Conservation (phyloP, 2,329 filamentous ascomycete genomes). For the Claviceps fusiformis region DNA sequence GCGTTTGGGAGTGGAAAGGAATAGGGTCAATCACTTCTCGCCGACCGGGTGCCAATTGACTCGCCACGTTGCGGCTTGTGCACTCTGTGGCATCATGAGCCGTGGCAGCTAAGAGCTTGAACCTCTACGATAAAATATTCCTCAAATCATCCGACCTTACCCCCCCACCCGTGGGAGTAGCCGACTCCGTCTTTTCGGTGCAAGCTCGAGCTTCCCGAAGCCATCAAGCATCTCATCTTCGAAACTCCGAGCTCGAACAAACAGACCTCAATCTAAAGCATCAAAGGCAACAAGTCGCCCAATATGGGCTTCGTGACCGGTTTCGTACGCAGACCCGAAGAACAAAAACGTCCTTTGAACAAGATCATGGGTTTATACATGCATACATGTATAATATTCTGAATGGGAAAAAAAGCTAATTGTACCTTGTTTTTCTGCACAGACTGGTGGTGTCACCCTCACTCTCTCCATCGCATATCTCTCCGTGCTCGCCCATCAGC, state of each 20-base stretch:
- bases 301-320: conserved; percentile 62
- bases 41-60: conserved; percentile 1
- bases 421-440: neutral
- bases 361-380: neutral
- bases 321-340: conserved; percentile 38
- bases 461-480: conserved; percentile 63
- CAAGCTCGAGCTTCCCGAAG: neutral
- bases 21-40: neutral
- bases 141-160: neutral
- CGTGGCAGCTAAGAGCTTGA: conserved; percentile 10
- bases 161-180: neutral
- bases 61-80: conserved; percentile 10
- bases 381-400: neutral
- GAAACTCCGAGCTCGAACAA: conserved; percentile 7
- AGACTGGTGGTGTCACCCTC: conserved; percentile 65
- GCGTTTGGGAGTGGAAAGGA: neutral
- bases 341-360: neutral
- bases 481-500: conserved; percentile 54
- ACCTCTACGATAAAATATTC: neutral
- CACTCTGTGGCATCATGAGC: conserved; percentile 21
- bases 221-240: conserved; percentile 16
- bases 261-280: neutral
- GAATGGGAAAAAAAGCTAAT: neutral
- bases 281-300: neutral
- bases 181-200: neutral